These are phyloP conservation scores for Yueomyces sinensis DNA, from an alignment of 805 yeast species.

Conservation along the genomic window DNA sequence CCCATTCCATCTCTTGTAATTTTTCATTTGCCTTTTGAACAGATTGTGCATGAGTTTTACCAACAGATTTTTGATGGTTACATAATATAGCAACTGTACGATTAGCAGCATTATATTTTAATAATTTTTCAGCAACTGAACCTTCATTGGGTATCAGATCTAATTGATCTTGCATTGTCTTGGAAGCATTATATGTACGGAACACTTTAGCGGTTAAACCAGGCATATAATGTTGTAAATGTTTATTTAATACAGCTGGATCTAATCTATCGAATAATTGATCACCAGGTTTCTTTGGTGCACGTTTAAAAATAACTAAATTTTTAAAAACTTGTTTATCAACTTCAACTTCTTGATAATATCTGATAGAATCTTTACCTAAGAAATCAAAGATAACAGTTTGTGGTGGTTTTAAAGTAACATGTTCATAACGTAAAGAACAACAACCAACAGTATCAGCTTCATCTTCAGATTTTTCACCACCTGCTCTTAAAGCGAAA, in stretches of 20 bases:
- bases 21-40: constrained; percentile 69
- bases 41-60: constrained; percentile 70
- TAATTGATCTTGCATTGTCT: constrained; percentile 91
- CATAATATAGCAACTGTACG: constrained; percentile 90
- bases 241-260: constrained; percentile 71
- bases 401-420: constrained; percentile 73
- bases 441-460: constrained; percentile 99
- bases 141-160: constrained; percentile 80
- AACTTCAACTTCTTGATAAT: constrained; percentile 84
- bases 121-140: constrained; percentile 74
- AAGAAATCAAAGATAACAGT: constrained; percentile 81
- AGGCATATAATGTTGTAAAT: constrained; percentile 78
- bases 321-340: constrained; percentile 87
- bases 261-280: constrained; percentile 83
- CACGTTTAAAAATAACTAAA: constrained; percentile 71
- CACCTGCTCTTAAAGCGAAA: constrained; percentile 94
- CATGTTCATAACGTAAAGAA: constrained; percentile 81
- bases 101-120: constrained; percentile 86
- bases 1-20: constrained; percentile 76
- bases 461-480: constrained; percentile 93
- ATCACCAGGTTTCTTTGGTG: constrained; percentile 86
- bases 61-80: constrained; percentile 91
- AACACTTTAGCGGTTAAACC: constrained; percentile 94
- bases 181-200: constrained; percentile 94
- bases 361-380: constrained; percentile 92